Evolutionary conservation across 495 filamentous ascomycete species (phyloP), one percentile per base, ranked within the genome.

Genomic region (Xylaria telfairii): DNA sequence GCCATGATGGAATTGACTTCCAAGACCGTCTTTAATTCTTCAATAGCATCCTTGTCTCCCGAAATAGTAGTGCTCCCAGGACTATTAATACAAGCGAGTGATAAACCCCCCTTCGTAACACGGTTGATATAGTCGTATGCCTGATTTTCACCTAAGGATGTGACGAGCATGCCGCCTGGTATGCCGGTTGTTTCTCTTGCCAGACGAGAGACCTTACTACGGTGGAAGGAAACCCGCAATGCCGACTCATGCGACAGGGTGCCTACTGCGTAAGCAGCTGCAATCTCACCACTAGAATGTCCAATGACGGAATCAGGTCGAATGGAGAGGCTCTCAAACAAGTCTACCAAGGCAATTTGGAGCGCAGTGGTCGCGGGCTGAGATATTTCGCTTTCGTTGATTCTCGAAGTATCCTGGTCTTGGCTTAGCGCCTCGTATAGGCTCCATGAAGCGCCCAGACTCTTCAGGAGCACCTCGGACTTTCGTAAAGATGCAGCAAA

Each of bases 241-340:
- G 44, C 44, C 44, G 44, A 46, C 3, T 46, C 44, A n/a, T 46
- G 44, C 44, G 44, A 15, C 3, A 87, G 41, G 17, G 80, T 77
- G 2, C 83, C 82, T 6, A 78, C 77, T 7, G 82, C 77, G 64
- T 83, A 86, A 0, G 84, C 83, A 8, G 85, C 85, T 47, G 77
- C 83, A 70, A 90, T 90, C 71, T 90, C 88, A 6, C 88, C 88
- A 74, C 83, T 87, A 1, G 88, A 90, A 72, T 91, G 88, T 4
- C 88, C 89, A 1, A 87, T 80, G 0, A 88, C 87, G 56, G 81
- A 79, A 10, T 71, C 67, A 0, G 87, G 87, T 1, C 59, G 69
- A 37, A 90, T 79, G 41, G 12, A 7, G 8, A 9, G 19, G 26
- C 30, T 37, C 15, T n/a, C 9, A 6, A 60, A 34, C 10, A 60